Conservation (phyloP, 2,329 filamentous ascomycete species). For the Colletotrichum somersetense region DNA sequence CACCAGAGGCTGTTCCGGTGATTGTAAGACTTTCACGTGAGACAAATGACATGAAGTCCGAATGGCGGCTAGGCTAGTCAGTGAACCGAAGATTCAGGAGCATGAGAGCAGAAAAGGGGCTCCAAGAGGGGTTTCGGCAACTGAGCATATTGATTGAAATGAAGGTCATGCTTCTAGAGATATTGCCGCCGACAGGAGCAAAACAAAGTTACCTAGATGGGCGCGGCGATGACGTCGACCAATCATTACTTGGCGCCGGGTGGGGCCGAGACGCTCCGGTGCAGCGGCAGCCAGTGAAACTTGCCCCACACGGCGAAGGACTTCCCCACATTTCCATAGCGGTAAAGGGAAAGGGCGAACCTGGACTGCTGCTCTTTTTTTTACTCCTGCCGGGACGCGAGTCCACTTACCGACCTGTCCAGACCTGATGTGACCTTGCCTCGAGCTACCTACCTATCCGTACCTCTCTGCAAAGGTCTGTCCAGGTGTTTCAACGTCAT, state of each 20-base stretch:
- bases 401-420: conserved; percentile 18
- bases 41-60: background rate
- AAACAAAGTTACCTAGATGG: conserved; percentile 11
- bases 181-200: conserved; percentile 1
- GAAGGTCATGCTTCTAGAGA: background rate
- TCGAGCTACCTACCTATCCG: conserved; percentile 9
- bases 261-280: conserved; percentile 22
- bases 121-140: background rate
- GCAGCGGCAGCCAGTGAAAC: conserved; percentile 31
- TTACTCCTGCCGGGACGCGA: conserved; percentile 9
- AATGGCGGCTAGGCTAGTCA: no score
- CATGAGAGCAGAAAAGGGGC: background rate
- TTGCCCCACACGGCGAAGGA: conserved; percentile 19
- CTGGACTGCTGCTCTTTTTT: conserved; percentile 25
- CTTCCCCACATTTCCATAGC: conserved; percentile 6
- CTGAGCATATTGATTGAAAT: background rate
- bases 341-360: conserved; percentile 16
- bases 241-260: conserved; percentile 18
- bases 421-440: background rate
- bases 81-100: background rate
- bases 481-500: conserved; percentile 8
- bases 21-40: background rate
- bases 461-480: conserved; percentile 1
- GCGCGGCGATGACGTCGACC: conserved; percentile 2
- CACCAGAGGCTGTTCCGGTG: no score